Evolutionary conservation across 805 yeast species (phyloP).

Genomic region (Wickerhamomyces alni): DNA sequence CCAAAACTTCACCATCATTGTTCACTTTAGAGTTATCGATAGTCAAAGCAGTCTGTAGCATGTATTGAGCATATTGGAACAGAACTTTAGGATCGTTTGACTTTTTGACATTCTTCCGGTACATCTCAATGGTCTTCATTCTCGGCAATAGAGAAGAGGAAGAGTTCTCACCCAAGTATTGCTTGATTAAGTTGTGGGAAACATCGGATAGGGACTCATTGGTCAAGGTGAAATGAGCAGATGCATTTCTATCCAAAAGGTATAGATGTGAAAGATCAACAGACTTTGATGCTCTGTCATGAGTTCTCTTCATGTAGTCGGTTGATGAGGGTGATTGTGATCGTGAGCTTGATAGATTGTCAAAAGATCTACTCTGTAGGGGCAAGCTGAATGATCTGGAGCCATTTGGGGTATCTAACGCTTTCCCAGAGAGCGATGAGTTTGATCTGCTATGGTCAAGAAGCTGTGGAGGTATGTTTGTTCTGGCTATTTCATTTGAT

Average conservation of each 20-base stretch:
- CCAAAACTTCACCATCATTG: conserved; percentile 24
- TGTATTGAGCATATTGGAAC: conserved; percentile 86
- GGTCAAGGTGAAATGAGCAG: conserved; percentile 31
- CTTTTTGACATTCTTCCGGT: conserved; percentile 78
- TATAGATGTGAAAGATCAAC: conserved; percentile 38
- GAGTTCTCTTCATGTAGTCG: conserved; percentile 2
- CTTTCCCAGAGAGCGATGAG: conserved; percentile 8
- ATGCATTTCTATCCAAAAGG: conserved; percentile 25
- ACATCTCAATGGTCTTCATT: conserved; percentile 79
- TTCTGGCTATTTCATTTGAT: background rate
- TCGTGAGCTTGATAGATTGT: conserved; percentile 3
- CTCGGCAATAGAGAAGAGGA: conserved; percentile 55
- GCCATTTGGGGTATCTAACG: conserved; percentile 18
- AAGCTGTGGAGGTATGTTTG: no score
- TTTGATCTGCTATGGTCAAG: conserved; percentile 4
- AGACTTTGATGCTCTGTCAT: conserved; percentile 27
- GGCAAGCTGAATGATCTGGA: conserved; percentile 19
- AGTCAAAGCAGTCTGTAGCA: conserved; percentile 77
- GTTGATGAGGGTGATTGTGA: conserved; percentile 11
- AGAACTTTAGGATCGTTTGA: conserved; percentile 82
- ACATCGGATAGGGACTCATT: conserved; percentile 41
- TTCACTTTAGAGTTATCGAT: conserved; percentile 28
- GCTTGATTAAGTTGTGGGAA: conserved; percentile 45
- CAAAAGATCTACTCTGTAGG: background rate
- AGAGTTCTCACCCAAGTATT: conserved; percentile 46